Evolutionary conservation across 164 flowering plant species (phyloP).

Genomic region (Nelumbo lutea): DNA sequence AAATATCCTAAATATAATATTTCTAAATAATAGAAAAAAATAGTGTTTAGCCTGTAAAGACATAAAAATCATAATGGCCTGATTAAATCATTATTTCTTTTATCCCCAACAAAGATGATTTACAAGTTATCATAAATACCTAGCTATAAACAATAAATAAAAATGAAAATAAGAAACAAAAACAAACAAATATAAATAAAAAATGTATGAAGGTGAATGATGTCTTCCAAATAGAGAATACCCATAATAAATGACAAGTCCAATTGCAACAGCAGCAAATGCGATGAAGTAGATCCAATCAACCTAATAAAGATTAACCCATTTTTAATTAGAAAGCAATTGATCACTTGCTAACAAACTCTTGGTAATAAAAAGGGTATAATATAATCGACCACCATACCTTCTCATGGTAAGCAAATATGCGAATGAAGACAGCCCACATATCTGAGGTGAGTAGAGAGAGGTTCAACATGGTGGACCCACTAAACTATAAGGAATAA

Average conservation of each 20-base stretch:
- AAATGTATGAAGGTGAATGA: not conserved
- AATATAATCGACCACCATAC: slow-evolving; percentile 23
- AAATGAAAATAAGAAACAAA: not conserved
- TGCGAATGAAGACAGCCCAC: slow-evolving; percentile 96
- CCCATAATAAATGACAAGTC: slow-evolving; percentile 79
- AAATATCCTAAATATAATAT: no score
- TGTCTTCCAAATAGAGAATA: slow-evolving; percentile 20
- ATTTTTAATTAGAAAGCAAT: not conserved
- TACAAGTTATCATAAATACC: not conserved
- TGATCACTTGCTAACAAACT: not conserved
- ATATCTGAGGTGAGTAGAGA: slow-evolving; percentile 92
- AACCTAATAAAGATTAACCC: slow-evolving; percentile 42
- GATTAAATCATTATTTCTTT: not conserved
- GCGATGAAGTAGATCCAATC: slow-evolving; percentile 92
- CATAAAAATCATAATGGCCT: no score
- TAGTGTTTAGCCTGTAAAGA: no score
- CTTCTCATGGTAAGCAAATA: slow-evolving; percentile 87
- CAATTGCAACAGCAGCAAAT: slow-evolving; percentile 66
- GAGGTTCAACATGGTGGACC: slow-evolving; percentile 88
- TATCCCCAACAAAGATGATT: not conserved
- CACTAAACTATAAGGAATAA: slow-evolving; percentile 56
- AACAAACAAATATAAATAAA: not conserved
- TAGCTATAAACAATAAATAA: not conserved
- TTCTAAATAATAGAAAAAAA: no score
- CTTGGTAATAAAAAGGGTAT: not conserved